These are phyloP conservation scores for Starmera stellimalicola DNA, from an alignment of 1,139 yeast species.

Conservation along the genomic window DNA sequence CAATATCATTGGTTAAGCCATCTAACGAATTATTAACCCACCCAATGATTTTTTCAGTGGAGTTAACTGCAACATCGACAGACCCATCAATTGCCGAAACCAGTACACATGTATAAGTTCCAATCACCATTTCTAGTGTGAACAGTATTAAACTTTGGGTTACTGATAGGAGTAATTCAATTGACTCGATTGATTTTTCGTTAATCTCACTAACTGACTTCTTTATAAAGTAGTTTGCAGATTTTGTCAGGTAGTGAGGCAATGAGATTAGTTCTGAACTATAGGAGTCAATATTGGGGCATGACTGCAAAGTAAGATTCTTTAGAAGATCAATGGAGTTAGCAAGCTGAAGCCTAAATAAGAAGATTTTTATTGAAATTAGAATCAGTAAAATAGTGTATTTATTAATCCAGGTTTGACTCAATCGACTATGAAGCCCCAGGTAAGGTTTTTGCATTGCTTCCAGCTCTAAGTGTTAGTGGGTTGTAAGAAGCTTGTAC, in stretches of 20 bases:
- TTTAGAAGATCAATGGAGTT: conserved; percentile 29
- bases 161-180: conserved; percentile 40
- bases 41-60: conserved; percentile 51
- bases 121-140: conserved; percentile 61
- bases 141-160: conserved; percentile 55
- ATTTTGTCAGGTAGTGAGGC: conserved; percentile 47
- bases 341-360: conserved; percentile 37
- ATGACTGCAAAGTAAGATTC: conserved; percentile 28
- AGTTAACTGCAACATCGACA: conserved; percentile 63
- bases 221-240: conserved; percentile 44
- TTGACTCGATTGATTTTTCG: conserved; percentile 29
- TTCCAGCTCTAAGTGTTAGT: no score
- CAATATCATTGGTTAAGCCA: conserved; percentile 46
- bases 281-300: conserved; percentile 36
- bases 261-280: conserved; percentile 34
- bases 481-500: no score
- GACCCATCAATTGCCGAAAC: conserved; percentile 68
- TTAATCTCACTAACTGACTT: conserved; percentile 38
- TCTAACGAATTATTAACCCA: conserved; percentile 54
- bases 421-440: conserved; percentile 35
- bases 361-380: conserved; percentile 37
- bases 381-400: conserved; percentile 38
- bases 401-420: conserved; percentile 53
- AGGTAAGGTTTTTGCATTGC: conserved; percentile 26
- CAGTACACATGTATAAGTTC: conserved; percentile 78